These are phyloP conservation scores for Leccinum subspadiceum DNA, from an alignment of 1,284 basidiomycete species.

Conservation along the genomic window DNA sequence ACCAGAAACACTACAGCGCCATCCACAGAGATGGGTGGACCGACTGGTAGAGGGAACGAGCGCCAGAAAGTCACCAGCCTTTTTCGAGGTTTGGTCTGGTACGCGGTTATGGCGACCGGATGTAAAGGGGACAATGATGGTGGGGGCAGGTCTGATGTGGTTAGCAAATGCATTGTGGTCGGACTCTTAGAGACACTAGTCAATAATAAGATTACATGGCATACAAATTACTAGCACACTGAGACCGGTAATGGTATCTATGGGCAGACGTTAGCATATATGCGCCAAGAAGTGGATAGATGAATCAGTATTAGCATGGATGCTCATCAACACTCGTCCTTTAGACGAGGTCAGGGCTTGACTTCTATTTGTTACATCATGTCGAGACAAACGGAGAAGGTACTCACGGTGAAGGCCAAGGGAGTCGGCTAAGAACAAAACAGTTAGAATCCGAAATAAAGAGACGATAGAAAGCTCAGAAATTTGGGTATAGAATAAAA, in stretches of 20 bases:
- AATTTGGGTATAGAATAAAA: slow-evolving; percentile 81
- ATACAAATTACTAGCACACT: background rate
- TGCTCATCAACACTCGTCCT: slow-evolving; percentile 68
- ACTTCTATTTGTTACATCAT: slow-evolving; percentile 80
- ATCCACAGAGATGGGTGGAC: slow-evolving; percentile 53
- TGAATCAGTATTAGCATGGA: slow-evolving; percentile 81
- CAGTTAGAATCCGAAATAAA: slow-evolving; percentile 14
- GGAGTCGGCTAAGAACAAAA: background rate
- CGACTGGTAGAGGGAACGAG: slow-evolving; percentile 44
- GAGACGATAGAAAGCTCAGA: slow-evolving; percentile 50
- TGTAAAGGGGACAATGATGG: slow-evolving; percentile 37
- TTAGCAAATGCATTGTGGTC: slow-evolving; percentile 55
- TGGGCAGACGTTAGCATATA: slow-evolving; percentile 15
- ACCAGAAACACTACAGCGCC: slow-evolving; percentile 38
- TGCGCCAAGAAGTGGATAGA: background rate
- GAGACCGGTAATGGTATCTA: slow-evolving; percentile 5
- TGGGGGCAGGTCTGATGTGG: slow-evolving; percentile 49
- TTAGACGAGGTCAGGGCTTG: slow-evolving; percentile 80
- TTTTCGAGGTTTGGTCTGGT: slow-evolving; percentile 33
- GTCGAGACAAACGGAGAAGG: slow-evolving; percentile 17
- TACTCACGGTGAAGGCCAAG: slow-evolving; percentile 39
- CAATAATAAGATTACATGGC: background rate
- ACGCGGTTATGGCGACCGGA: slow-evolving; percentile 25
- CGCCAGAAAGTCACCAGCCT: slow-evolving; percentile 25
- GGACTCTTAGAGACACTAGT: slow-evolving; percentile 28